phyloP scores from a whole-genome alignment of 1,284 basidiomycete species.

The Porodaedalea pini region DNA sequence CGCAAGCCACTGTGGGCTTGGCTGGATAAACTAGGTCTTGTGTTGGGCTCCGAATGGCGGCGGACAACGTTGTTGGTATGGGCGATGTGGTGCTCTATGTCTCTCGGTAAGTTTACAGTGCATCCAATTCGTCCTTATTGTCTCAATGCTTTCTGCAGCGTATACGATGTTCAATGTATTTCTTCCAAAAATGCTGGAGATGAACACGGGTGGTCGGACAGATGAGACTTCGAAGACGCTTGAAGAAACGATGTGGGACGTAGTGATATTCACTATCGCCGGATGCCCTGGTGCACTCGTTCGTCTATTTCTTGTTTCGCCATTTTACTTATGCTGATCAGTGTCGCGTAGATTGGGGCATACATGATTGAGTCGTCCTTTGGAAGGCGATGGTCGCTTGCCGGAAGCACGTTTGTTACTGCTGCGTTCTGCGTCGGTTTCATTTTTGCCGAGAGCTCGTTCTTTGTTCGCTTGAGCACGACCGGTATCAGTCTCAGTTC shows the following conservation, averaged over 20 bases:
- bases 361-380: conserved; percentile 80
- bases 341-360: conserved; percentile 68
- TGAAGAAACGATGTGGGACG: conserved; percentile 73
- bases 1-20: conserved; percentile 58
- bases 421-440: conserved; percentile 77
- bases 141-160: conserved; percentile 39
- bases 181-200: conserved; percentile 86
- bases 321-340: background rate
- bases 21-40: conserved; percentile 68
- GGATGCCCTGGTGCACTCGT: conserved; percentile 87
- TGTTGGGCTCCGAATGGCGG: conserved; percentile 81
- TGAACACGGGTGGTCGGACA: conserved; percentile 33
- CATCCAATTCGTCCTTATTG: background rate
- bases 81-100: conserved; percentile 79
- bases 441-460: conserved; percentile 54
- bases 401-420: conserved; percentile 78
- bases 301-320: conserved; percentile 31
- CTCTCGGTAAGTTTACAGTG: conserved; percentile 61
- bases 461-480: conserved; percentile 71
- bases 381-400: conserved; percentile 78
- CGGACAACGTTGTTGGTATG: conserved; percentile 83
- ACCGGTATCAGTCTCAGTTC: conserved; percentile 80
- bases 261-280: conserved; percentile 78
- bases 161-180: conserved; percentile 98
- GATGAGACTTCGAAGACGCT: conserved; percentile 45